These are phyloP conservation scores for Poteriospumella lacustris DNA, from an alignment of 108 stramenopile species.

Conservation along the genomic window DNA sequence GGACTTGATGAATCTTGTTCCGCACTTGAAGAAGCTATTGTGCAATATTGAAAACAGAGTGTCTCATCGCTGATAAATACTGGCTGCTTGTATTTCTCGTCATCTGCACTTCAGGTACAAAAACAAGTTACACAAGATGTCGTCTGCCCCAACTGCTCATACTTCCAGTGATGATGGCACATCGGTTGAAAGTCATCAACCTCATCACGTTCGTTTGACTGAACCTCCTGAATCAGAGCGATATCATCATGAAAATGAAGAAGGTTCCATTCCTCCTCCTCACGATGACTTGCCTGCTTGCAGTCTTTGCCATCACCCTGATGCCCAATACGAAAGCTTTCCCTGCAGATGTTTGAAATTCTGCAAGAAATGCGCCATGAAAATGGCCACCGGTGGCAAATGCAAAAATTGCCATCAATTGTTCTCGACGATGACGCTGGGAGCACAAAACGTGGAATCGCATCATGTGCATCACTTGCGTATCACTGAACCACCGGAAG, in stretches of 20 bases:
- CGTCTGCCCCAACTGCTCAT: not conserved
- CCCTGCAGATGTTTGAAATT: not conserved
- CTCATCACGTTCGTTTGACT: not conserved
- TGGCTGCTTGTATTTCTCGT: not conserved
- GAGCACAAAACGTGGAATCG: too few species aligned
- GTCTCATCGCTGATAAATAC: not conserved
- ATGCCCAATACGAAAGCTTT: not conserved
- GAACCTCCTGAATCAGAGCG: not conserved
- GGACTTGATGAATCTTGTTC: not conserved
- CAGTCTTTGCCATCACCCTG: not conserved
- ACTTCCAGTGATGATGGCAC: not conserved
- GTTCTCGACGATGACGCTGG: not conserved
- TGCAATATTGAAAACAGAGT: not conserved
- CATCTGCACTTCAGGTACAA: too few species aligned
- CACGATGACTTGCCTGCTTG: not conserved
- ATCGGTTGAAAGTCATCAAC: too few species aligned
- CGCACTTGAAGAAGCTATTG: not conserved
- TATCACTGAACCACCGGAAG: too few species aligned
- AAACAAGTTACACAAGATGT: not conserved
- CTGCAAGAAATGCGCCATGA: conserved; percentile 24
- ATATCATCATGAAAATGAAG: not conserved
- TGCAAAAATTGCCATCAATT: not conserved
- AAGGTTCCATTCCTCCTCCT: not conserved
- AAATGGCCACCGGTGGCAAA: conserved; percentile 5
- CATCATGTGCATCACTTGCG: too few species aligned